Conservation (phyloP, 768 basidiomycete species). For the Naganishia vaughanmartiniae region DNA sequence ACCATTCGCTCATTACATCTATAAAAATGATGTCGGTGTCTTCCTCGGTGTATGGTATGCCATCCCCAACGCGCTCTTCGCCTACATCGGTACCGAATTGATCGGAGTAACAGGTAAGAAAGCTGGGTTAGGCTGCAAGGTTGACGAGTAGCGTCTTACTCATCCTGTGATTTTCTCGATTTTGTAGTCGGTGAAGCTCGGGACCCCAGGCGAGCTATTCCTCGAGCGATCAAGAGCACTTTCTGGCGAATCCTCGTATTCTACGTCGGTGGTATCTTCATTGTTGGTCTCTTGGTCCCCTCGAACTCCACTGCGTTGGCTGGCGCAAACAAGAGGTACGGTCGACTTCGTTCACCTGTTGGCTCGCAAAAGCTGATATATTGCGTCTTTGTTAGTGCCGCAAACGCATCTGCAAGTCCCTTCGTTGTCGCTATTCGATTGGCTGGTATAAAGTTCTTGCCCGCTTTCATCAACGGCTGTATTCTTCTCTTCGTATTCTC, state of each 20-base stretch:
- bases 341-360: not conserved
- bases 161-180: not conserved
- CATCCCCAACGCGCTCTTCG: slow-evolving; percentile 32
- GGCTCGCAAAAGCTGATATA: slow-evolving; percentile 52
- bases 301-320: slow-evolving; percentile 53
- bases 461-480: slow-evolving; percentile 42
- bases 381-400: slow-evolving; percentile 44
- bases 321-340: slow-evolving; percentile 20
- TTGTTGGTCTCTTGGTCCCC: slow-evolving; percentile 69
- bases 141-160: not conserved
- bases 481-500: slow-evolving; percentile 49
- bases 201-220: slow-evolving; percentile 34
- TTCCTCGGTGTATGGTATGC: slow-evolving; percentile 17
- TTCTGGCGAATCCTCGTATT: slow-evolving; percentile 71
- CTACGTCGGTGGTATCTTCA: slow-evolving; percentile 60
- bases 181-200: slow-evolving; percentile 32
- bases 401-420: slow-evolving; percentile 67
- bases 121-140: too few relatives aligned
- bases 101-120: slow-evolving; percentile 34
- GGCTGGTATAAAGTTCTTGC: slow-evolving; percentile 64
- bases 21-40: slow-evolving; percentile 37
- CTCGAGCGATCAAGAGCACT: slow-evolving; percentile 44
- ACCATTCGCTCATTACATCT: slow-evolving; percentile 41
- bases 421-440: slow-evolving; percentile 75
- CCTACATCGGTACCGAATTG: slow-evolving; percentile 40